Conservation (phyloP, 78 protist genomes). For the Trichosphaerium sp. region DNA sequence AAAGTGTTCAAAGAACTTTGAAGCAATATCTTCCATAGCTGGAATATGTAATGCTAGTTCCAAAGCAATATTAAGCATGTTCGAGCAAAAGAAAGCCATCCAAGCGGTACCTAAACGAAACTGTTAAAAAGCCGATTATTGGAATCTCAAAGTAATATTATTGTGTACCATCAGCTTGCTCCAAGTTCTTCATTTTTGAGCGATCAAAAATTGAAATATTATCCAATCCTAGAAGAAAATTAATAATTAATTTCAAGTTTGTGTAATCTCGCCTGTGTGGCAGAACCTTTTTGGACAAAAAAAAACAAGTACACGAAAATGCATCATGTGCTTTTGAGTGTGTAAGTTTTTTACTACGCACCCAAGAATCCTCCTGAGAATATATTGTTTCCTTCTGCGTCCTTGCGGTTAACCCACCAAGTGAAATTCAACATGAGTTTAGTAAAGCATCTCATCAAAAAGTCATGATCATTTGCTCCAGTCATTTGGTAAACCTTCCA, state of each 20-base stretch:
- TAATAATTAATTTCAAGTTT: no score
- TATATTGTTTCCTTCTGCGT: slow-evolving; percentile 37
- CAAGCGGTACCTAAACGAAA: slow-evolving; percentile 54
- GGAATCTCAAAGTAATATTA: no score
- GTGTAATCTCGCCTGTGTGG: no score
- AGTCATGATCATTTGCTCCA: slow-evolving; percentile 21
- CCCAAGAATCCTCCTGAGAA: slow-evolving; percentile 48
- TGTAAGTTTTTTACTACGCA: slow-evolving; percentile 17
- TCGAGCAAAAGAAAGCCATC: slow-evolving; percentile 63
- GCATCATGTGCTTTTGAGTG: no score
- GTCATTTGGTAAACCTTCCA: slow-evolving; percentile 30
- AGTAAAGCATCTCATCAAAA: slow-evolving; percentile 43
- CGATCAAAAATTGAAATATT: slow-evolving; percentile 67
- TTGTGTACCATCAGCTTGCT: slow-evolving; percentile 66
- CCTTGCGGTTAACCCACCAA: slow-evolving; percentile 69
- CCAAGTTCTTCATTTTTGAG: no score
- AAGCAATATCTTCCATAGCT: slow-evolving; percentile 55
- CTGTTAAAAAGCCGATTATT: neutral
- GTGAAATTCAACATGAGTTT: slow-evolving; percentile 67
- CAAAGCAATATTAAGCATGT: slow-evolving; percentile 58
- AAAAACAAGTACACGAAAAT: slow-evolving; percentile 4
- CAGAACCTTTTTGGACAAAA: no score
- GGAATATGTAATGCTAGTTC: slow-evolving; percentile 36
- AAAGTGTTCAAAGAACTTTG: slow-evolving; percentile 71
- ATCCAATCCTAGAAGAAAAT: slow-evolving; percentile 26